Base-by-base conservation (phyloP, 2,329 filamentous ascomycete species). In the Colletotrichum tropicicola region DNA sequence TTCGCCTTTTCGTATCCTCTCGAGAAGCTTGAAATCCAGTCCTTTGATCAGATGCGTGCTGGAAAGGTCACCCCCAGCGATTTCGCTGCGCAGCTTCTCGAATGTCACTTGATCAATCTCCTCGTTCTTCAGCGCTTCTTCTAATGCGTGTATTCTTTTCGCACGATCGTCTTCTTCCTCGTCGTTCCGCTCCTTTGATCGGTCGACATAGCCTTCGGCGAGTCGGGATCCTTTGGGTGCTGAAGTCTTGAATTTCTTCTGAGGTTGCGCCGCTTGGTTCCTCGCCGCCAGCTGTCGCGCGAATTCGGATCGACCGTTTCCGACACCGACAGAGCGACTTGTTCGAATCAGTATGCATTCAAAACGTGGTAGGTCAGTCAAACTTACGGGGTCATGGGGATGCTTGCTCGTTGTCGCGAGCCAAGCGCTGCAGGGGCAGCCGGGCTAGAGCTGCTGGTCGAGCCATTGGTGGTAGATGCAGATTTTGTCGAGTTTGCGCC, bases 11-110 rank as follows among this genome's bases (percentile, higher is more conserved):
- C 86, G 85, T 65, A 92, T 85, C 69, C 89, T 84, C 75, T 92
- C 87, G 27, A 94, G 80, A 12, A 98, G 81, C 75, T 92, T 91
- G 75, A 93, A 92, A 78, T 99, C 96, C 52, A 99, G 79, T 0
- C 96, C 96, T 74, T 98, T 98, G 49, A 98, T 91, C 69, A 98
- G 79, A 82, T 97, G 93, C 13, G 94, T 97, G 70, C 89, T 93
- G 13, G 82, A 82, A 21, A 94, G 79, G 75, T 97, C 92, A 7
- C 94, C 95, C 4, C 94, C 94, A 1, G 93, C 87, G 59, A 98
- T 93, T 70, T 97, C 87, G 68, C 87, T 87, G 32, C 91, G 84
- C 41, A 95, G 77, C 71, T 86, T 89, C 71, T 95, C 90, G 75
- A 97, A 97, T 0, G 90, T 93, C 51, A 85, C 86, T 70, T 89